Evolutionary conservation across 768 basidiomycete genomes (phyloP).

Genomic region (Postia placenta): DNA sequence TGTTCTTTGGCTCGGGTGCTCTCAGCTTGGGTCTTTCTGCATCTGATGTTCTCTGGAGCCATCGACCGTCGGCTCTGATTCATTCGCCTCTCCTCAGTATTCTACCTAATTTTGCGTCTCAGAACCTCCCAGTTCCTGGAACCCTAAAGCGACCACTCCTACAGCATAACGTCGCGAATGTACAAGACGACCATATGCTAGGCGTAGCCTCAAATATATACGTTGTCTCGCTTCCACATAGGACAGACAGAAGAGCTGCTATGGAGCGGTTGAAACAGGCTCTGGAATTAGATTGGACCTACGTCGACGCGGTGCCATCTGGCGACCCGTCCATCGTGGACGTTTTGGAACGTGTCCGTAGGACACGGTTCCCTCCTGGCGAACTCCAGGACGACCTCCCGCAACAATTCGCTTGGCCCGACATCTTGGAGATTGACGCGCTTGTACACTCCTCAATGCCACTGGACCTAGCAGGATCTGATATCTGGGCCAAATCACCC

Average conservation of each 20-base stretch:
- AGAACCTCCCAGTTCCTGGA: not conserved
- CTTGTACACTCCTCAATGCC: slow-evolving; percentile 2
- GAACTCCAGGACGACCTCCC: not conserved
- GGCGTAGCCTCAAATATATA: slow-evolving; percentile 40
- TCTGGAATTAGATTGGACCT: slow-evolving; percentile 47
- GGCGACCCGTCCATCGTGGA: slow-evolving; percentile 31
- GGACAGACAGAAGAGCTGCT: slow-evolving; percentile 46
- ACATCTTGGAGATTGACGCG: slow-evolving; percentile 7
- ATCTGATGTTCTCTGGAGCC: not conserved
- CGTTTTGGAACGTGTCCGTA: slow-evolving; percentile 40
- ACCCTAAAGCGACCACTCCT: not conserved
- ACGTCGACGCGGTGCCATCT: slow-evolving; percentile 42
- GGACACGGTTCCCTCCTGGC: not conserved
- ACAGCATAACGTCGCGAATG: not conserved
- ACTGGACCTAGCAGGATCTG: slow-evolving; percentile 12
- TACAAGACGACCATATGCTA: slow-evolving; percentile 20
- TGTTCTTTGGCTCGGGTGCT: slow-evolving; percentile 4
- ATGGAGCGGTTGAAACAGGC: slow-evolving; percentile 49
- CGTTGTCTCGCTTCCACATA: slow-evolving; percentile 53
- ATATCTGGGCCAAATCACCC: slow-evolving; percentile 12
- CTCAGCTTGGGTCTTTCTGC: not conserved
- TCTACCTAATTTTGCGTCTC: not conserved
- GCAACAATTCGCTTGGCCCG: slow-evolving; percentile 19
- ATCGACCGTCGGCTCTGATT: not conserved
- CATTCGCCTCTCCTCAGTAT: not conserved